Evolutionary conservation across 169 alveolate genomes (phyloP).

Genomic region (Plasmodium vinckei): DNA sequence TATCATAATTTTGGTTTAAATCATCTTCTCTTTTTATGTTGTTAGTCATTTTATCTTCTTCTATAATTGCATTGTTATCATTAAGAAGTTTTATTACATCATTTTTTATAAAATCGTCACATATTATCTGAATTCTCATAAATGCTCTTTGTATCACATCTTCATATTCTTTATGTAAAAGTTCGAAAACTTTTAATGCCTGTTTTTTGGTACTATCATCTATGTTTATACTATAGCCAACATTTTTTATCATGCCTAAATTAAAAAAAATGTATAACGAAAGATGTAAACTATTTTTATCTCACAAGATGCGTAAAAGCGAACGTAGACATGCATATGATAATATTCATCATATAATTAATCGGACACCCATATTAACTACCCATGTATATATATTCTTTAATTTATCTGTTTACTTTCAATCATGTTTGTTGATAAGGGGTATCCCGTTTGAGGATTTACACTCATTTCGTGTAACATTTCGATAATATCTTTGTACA

Average conservation of each 20-base stretch:
- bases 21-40: slow-evolving; percentile 35
- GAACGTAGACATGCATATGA: background rate
- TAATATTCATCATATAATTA: background rate
- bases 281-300: background rate
- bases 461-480: slow-evolving; percentile 86
- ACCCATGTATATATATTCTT: background rate
- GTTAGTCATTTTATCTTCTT: slow-evolving; percentile 71
- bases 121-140: slow-evolving; percentile 84
- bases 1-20: slow-evolving; percentile 6
- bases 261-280: background rate
- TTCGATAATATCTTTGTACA: slow-evolving; percentile 87
- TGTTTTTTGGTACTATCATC: slow-evolving; percentile 89
- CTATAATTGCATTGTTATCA: slow-evolving; percentile 74
- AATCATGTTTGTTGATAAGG: slow-evolving; percentile 87
- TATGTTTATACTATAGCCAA: slow-evolving; percentile 86
- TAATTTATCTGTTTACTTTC: slow-evolving; percentile 77
- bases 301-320: background rate
- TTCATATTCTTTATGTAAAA: slow-evolving; percentile 85
- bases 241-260: slow-evolving; percentile 74
- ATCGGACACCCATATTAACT: background rate
- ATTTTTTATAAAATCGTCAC: slow-evolving; percentile 57
- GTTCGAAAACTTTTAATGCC: slow-evolving; percentile 87
- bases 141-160: slow-evolving; percentile 87
- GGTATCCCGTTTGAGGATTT: slow-evolving; percentile 90
- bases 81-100: slow-evolving; percentile 78